Evolutionary conservation across 169 alveolate species (phyloP), one percentile per base, ranked within the genome.

Genomic region (Babesia sp.): DNA sequence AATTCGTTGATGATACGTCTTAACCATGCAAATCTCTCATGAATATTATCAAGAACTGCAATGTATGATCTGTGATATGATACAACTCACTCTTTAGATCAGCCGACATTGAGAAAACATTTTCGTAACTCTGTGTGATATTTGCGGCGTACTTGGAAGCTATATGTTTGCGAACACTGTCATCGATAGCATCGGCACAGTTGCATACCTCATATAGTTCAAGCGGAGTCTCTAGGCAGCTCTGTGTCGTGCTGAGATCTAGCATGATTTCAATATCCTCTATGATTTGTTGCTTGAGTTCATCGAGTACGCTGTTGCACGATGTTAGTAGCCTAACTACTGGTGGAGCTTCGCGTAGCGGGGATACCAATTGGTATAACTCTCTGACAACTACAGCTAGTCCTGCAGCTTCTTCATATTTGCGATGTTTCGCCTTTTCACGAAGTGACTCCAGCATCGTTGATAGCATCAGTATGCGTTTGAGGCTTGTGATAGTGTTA

Each of bases 21-120:
- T 44, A 77, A 44, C 86, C 86, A 77, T 8, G 86, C 71, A 61
- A 77, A 77, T 31, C 86, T 18, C 33, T 77, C 78, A 45, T 66
- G 51, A 11, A 77, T 45, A 48, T 69, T 57, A 61, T 77, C 86
- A 22, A 69, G 45, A 20, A 37, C 84, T 74, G 70, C 29, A 20
- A 4, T 2, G 1, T 16, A 33, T 39, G 31, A 63, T 8, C 39
- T 24, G 1, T 0, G 42, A 2, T 20, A 4, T 2, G 7, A 8
- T 18, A 42, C 18, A n/a, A 64, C 84, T 39, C 7, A 74, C 84
- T 58, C 69, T 67, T 77, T 33, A 77, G 75, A 64, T 77, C 86
- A 51, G 68, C 41, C 28, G 71, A 28, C 33, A 12, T 56, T 37
- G 58, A 34, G 57, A 77, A 77, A 37, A 34, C 71, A 50, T 26